These are phyloP conservation scores for Tinospora cordifolia DNA, from an alignment of 164 flowering plant genomes.

Conservation along the genomic window DNA sequence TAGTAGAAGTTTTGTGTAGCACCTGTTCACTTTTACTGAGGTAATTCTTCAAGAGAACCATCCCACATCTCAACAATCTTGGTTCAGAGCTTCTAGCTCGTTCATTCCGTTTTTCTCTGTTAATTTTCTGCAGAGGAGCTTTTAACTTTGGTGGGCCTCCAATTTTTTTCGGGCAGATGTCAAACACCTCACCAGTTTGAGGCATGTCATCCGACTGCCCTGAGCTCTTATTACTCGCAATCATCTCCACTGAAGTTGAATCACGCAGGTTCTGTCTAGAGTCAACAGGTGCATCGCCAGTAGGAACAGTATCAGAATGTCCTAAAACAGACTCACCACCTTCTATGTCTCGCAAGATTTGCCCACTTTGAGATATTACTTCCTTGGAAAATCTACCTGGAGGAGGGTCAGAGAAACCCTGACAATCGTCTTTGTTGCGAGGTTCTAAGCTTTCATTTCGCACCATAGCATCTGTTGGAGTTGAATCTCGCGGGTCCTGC, in stretches of 20 bases:
- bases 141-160: slow-evolving; percentile 25
- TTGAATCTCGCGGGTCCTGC: too few species aligned
- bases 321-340: too few species aligned
- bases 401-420: too few species aligned
- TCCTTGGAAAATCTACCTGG: neutral
- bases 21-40: slow-evolving; percentile 38
- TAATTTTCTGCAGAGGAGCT: slow-evolving; percentile 34
- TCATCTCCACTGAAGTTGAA: too few species aligned
- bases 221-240: too few species aligned
- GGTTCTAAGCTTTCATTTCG: too few species aligned
- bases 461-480: too few species aligned
- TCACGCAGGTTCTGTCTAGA: too few species aligned
- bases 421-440: too few species aligned
- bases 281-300: too few species aligned
- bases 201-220: neutral
- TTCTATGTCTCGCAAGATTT: neutral
- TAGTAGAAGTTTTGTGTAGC: neutral
- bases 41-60: slow-evolving; percentile 53
- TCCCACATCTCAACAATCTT: slow-evolving; percentile 43
- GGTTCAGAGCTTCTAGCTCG: slow-evolving; percentile 14
- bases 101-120: slow-evolving; percentile 33
- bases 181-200: slow-evolving; percentile 19
- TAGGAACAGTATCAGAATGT: too few species aligned
- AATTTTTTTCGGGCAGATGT: slow-evolving; percentile 38
- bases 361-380: neutral